Percentiles rank a stretch among this genome's conserved stretches.
These are phyloP conservation scores for Lagenidium giganteum DNA, from an alignment of 352 stramenopile species.

Conservation along the genomic window DNA sequence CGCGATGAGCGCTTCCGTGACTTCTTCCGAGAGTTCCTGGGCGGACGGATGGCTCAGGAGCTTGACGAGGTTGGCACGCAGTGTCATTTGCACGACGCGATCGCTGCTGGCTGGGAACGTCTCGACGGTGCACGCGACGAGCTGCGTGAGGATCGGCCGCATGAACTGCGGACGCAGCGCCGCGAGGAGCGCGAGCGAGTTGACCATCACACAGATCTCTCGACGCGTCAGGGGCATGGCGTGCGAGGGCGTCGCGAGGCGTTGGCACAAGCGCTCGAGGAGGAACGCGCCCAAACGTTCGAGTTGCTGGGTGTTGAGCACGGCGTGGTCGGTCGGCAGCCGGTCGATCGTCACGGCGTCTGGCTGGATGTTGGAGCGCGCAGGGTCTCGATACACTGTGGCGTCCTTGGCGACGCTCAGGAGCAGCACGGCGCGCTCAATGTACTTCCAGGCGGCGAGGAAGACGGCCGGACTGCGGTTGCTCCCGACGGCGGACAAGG, in stretches of 20 bases:
- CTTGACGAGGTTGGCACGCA: slow-evolving; percentile 70
- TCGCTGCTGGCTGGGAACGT: slow-evolving; percentile 22
- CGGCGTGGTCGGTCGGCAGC: slow-evolving; percentile 21
- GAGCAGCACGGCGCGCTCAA: slow-evolving; percentile 51
- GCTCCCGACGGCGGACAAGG: slow-evolving; percentile 16
- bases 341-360: slow-evolving; percentile 59
- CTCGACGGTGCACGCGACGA: slow-evolving; percentile 31
- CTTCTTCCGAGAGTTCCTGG: slow-evolving; percentile 55
- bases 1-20: slow-evolving; percentile 69
- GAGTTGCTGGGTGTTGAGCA: slow-evolving; percentile 31
- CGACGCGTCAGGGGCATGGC: slow-evolving; percentile 24
- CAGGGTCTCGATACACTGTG: slow-evolving; percentile 63
- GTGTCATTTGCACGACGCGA: slow-evolving; percentile 42
- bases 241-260: slow-evolving; percentile 16
- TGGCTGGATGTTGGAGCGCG: slow-evolving; percentile 70
- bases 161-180: slow-evolving; percentile 60
- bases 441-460: slow-evolving; percentile 51
- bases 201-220: slow-evolving; percentile 56
- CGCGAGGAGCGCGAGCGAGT: slow-evolving; percentile 62
- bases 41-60: slow-evolving; percentile 56
- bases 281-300: slow-evolving; percentile 33
- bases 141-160: slow-evolving; percentile 35
- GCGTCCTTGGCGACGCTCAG: slow-evolving; percentile 43
- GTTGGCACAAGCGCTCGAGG: slow-evolving; percentile 33
- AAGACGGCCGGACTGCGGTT: slow-evolving; percentile 53